Base-by-base conservation (phyloP, 2,329 filamentous ascomycete genomes). In the Aspergillus pseudotamarii region DNA sequence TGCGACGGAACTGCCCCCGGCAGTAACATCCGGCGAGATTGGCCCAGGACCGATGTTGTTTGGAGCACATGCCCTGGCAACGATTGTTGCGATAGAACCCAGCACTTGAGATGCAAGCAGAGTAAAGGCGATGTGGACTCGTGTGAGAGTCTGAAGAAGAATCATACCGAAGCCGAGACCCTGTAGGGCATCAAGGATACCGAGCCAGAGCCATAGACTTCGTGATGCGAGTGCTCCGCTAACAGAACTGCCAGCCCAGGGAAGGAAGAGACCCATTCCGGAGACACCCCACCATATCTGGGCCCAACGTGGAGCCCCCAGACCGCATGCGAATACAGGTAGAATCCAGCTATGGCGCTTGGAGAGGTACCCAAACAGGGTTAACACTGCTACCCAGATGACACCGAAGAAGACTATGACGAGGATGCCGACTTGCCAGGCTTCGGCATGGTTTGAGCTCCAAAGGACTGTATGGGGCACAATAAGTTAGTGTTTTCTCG, bases 141-240 rank as follows among this genome's bases (percentile, higher is more conserved):
- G 80, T 1, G 88, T 90, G 67, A 89, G 75, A 0, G 88, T 90
- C 72, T 89, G 86, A 48, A 90, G 76, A 5, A 91, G 79, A 58
- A 90, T 86, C 87, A 90, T 90, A 59, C 88, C 88, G 60, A 90
- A 85, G 2, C 88, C 88, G 2, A 90, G 84, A 45, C 87, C 87
- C 72, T 91, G 88, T 8, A 90, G 77, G 11, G 86, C 82, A 68
- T 91, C 88, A 11, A 90, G 79, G 5, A 89, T 82, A 46, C 88
- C 88, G 0, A 91, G 83, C 88, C 88, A 91, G 12, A 90, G 80
- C 88, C 88, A 90, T 5, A 90, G 75, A 60, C 80, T 78, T 48
- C 88, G 81, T 2, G 85, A 85, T 10, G 87, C 75, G 0, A 90
- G 72, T 0, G 88, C 86, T 3, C 84, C 83, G 9, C 82, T 80